A percentile compares a stretch with the other conserved stretches of the same genome.
phyloP scores from a whole-genome alignment of 1,139 yeast species.

The Protomyces gravidus region DNA sequence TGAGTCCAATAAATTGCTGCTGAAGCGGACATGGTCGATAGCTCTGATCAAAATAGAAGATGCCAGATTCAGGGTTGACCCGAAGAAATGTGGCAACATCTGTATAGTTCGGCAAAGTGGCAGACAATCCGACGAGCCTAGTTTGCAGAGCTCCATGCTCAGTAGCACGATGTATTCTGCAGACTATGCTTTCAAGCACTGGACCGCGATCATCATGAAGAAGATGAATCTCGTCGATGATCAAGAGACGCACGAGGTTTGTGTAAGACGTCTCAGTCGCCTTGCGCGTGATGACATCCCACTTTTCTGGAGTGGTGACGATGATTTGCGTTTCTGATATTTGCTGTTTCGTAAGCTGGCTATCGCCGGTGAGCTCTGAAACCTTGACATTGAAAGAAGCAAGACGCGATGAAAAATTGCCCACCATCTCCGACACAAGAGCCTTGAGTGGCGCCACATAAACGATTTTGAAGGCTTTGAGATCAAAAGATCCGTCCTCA shows the following conservation, averaged over 20 bases:
- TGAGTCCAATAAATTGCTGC: conserved; percentile 82
- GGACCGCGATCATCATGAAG: conserved; percentile 96
- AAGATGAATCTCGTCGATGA: conserved; percentile 89
- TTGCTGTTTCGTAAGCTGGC: conserved; percentile 70
- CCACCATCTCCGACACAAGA: conserved; percentile 87
- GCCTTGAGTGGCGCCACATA: conserved; percentile 95
- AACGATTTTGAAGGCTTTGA: conserved; percentile 60
- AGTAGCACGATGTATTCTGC: conserved; percentile 58
- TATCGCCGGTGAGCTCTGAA: conserved; percentile 87
- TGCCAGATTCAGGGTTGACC: conserved; percentile 56
- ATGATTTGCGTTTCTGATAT: conserved; percentile 73
- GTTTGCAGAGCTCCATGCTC: conserved; percentile 49
- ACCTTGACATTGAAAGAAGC: conserved; percentile 66
- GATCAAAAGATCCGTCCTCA: conserved; percentile 46
- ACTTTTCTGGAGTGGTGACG: conserved; percentile 92
- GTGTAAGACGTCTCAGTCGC: conserved; percentile 60
- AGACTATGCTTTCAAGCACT: conserved; percentile 79
- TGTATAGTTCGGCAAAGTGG: conserved; percentile 83
- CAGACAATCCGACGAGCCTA: conserved; percentile 82
- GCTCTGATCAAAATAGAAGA: conserved; percentile 75
- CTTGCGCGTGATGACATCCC: conserved; percentile 94
- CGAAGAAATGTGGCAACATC: conserved; percentile 82
- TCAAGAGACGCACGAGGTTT: conserved; percentile 62
- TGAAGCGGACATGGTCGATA: conserved; percentile 90
- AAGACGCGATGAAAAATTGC: conserved; percentile 73